Evolutionary conservation across 257 asterid species (phyloP).

Genomic region (Forsythia suspensa): DNA sequence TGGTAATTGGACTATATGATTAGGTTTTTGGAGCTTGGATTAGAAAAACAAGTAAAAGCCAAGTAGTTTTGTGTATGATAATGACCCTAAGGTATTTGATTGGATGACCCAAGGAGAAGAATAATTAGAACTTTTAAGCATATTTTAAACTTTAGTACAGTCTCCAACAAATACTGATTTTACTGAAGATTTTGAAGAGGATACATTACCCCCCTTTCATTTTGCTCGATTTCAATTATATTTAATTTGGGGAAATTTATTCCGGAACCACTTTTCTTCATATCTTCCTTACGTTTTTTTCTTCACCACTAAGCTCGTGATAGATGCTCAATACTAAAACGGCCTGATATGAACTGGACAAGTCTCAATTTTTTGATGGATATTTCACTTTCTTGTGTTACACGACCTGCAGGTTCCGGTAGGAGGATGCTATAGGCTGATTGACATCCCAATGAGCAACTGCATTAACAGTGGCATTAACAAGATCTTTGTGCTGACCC

Average conservation of each 20-base stretch:
- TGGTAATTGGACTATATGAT: neutral
- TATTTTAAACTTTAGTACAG: neutral
- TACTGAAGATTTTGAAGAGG: neutral
- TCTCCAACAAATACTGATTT: neutral
- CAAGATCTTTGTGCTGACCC: slow-evolving; percentile 94
- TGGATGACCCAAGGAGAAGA: neutral
- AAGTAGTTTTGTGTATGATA: neutral
- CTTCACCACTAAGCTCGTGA: no score
- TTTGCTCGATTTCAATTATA: neutral
- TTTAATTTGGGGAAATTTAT: neutral
- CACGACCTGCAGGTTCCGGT: slow-evolving; percentile 67
- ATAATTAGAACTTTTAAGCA: neutral
- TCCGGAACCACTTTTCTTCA: neutral
- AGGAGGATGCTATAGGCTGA: slow-evolving; percentile 93
- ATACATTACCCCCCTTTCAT: neutral
- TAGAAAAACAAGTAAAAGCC: neutral
- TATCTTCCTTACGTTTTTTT: no score
- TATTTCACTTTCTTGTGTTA: slow-evolving; percentile 15
- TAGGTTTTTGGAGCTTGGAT: neutral
- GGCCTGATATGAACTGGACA: neutral
- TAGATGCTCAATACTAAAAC: neutral
- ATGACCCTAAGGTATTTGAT: neutral
- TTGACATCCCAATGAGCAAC: slow-evolving; percentile 97
- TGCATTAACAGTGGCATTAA: slow-evolving; percentile 92
- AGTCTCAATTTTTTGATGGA: neutral